phyloP scores from a whole-genome alignment of 495 filamentous ascomycete genomes.

The Penicillium coffeae region DNA sequence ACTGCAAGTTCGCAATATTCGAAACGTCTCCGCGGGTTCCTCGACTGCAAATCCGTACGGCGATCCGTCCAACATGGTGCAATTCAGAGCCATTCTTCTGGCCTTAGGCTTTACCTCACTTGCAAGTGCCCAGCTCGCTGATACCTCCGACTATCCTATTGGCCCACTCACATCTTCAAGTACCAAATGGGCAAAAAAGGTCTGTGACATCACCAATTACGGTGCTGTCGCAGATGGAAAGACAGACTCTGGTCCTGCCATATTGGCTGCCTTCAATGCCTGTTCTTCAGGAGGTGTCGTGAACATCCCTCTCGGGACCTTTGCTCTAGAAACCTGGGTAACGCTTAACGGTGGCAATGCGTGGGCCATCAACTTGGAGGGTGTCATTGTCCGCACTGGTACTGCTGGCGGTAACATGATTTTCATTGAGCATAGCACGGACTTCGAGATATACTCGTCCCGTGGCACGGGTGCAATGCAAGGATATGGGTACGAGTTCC shows the following conservation, averaged over 20 bases:
- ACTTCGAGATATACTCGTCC: conserved; percentile 43
- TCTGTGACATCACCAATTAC: conserved; percentile 20
- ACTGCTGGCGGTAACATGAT: conserved; percentile 43
- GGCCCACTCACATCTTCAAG: conserved; percentile 28
- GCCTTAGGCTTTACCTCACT: conserved; percentile 6
- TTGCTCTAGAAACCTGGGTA: conserved; percentile 21
- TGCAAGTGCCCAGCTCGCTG: conserved; percentile 8
- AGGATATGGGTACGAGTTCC: conserved; percentile 39
- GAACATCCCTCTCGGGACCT: conserved; percentile 23
- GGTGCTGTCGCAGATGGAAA: conserved; percentile 26
- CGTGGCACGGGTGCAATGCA: conserved; percentile 42
- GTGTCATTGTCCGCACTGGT: conserved; percentile 36
- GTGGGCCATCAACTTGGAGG: conserved; percentile 42
- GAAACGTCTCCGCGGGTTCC: too few species aligned
- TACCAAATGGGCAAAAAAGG: conserved; percentile 18
- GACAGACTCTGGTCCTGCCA: conserved; percentile 39
- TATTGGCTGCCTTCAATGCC: conserved; percentile 34
- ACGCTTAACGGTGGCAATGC: conserved; percentile 28
- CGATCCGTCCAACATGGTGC: conserved; percentile 7
- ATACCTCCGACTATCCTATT: conserved; percentile 15
- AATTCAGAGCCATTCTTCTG: conserved; percentile 3
- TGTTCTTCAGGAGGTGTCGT: conserved; percentile 28
- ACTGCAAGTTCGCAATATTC: too few species aligned
- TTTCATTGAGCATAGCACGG: conserved; percentile 34
- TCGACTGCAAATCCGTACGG: too few species aligned